Evolutionary conservation across 2,329 filamentous ascomycete species (phyloP).

Genomic region (Metarhizium robertsii): DNA sequence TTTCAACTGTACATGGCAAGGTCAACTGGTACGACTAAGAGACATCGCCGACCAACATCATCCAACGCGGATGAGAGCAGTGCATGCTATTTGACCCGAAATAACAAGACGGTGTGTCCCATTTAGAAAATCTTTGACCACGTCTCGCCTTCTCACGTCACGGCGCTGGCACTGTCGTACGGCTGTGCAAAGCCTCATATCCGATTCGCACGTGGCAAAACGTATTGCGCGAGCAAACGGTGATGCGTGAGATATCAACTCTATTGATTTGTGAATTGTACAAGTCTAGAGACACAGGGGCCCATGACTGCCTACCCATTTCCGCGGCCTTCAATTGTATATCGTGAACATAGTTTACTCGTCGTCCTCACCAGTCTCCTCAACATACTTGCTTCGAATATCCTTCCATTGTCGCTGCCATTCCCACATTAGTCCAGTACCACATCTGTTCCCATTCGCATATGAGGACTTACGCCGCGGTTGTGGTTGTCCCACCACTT

Average conservation of each 20-base stretch:
- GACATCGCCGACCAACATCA: too few relatives aligned
- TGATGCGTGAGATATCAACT: not conserved
- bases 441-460: too few relatives aligned
- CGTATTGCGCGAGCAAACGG: not conserved
- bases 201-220: slow-evolving; percentile 4
- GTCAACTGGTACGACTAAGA: too few relatives aligned
- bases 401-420: slow-evolving; percentile 97
- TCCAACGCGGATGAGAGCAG: too few relatives aligned
- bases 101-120: too few relatives aligned
- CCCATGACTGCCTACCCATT: slow-evolving; percentile 10
- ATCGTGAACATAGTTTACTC: slow-evolving; percentile 17
- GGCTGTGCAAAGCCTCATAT: not conserved
- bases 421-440: slow-evolving; percentile 16
- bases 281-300: slow-evolving; percentile 19
- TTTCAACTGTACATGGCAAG: too few relatives aligned
- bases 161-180: not conserved
- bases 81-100: too few relatives aligned
- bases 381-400: slow-evolving; percentile 82
- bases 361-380: slow-evolving; percentile 60
- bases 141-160: not conserved
- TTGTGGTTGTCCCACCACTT: slow-evolving; percentile 87
- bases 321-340: not conserved
- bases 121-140: not conserved
- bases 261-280: slow-evolving; percentile 19
- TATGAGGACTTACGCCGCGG: slow-evolving; percentile 63